A percentile compares a stretch with the other conserved stretches of the same genome.
These are phyloP conservation scores for Cytospora piceicola DNA, from an alignment of 2,329 filamentous ascomycete species.

Conservation along the genomic window DNA sequence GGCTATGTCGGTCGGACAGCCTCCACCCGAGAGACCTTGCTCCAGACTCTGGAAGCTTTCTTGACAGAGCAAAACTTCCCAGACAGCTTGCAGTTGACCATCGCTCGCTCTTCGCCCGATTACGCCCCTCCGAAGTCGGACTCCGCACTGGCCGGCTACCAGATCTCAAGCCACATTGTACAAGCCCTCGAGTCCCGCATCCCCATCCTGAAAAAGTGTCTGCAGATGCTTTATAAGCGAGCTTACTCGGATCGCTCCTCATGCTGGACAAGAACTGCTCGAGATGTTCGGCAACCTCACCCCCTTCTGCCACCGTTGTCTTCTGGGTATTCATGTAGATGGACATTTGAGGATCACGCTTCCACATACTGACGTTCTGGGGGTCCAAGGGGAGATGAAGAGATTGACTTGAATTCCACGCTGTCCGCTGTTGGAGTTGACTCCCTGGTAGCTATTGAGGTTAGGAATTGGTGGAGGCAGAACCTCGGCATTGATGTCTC, in stretches of 20 bases:
- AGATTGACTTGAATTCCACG: conserved; percentile 4
- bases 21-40: conserved; percentile 33
- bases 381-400: conserved; percentile 3
- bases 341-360: no score
- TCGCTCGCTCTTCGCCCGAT: neutral
- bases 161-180: neutral
- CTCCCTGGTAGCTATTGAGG: conserved; percentile 29
- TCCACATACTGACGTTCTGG: no score
- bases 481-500: conserved; percentile 11
- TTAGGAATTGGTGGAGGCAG: conserved; percentile 22
- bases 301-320: no score
- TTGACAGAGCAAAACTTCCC: conserved; percentile 35
- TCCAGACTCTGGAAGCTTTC: conserved; percentile 31
- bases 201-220: conserved; percentile 18
- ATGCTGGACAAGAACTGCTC: no score
- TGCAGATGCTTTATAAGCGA: no score
- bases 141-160: neutral
- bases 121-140: neutral
- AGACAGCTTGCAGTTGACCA: conserved; percentile 33
- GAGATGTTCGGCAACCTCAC: no score
- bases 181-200: conserved; percentile 8
- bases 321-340: no score
- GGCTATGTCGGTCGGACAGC: conserved; percentile 36
- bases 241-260: no score
- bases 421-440: conserved; percentile 26